These are phyloP conservation scores for Erodium texanum DNA, from an alignment of 441 rosid species.

Conservation along the genomic window DNA sequence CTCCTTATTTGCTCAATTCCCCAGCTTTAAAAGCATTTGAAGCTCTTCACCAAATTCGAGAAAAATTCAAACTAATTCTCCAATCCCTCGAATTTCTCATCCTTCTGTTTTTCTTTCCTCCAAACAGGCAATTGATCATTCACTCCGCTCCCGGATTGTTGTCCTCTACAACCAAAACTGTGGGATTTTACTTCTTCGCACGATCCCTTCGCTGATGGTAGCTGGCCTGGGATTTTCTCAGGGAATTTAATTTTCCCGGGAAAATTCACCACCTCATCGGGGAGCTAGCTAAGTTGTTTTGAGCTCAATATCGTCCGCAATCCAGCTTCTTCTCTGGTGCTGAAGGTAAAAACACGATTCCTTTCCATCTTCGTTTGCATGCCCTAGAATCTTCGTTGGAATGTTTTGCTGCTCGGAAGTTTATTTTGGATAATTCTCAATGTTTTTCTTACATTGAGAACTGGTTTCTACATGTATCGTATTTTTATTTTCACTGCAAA, in stretches of 20 bases:
- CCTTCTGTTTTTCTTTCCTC: background rate
- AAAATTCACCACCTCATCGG: background rate
- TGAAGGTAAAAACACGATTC: background rate
- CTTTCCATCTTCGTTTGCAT: background rate
- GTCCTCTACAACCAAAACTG: background rate
- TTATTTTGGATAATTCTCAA: background rate
- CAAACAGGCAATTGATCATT: background rate
- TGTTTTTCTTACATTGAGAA: background rate
- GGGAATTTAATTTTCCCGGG: background rate
- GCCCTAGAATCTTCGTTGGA: background rate
- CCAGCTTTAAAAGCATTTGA: background rate
- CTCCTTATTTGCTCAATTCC: background rate
- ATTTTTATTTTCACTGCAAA: background rate
- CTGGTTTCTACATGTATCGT: background rate
- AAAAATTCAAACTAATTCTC: background rate
- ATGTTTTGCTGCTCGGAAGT: no score
- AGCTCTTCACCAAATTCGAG: background rate
- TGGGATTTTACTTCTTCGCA: no score
- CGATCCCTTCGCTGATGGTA: background rate
- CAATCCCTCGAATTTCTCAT: background rate
- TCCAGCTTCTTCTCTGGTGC: background rate
- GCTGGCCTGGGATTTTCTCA: background rate
- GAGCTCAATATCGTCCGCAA: background rate
- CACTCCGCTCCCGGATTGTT: background rate
- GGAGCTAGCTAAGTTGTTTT: background rate